Base-by-base conservation (phyloP, 106 monocot genomes). In the Apostasia ramifera region DNA sequence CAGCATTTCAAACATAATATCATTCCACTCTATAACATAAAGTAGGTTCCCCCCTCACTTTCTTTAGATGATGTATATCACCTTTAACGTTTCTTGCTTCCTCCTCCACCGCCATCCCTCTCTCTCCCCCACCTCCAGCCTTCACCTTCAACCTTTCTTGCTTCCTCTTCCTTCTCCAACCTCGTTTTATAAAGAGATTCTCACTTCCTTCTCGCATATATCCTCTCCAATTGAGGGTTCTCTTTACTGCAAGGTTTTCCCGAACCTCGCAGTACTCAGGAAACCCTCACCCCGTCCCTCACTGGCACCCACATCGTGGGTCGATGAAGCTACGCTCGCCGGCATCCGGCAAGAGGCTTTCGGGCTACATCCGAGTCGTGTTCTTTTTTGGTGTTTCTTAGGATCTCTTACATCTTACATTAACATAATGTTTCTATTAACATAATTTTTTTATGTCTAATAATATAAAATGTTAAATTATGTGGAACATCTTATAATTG, bases 291-390 rank as follows among this genome's bases (percentile, higher is more conserved):
- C 60, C 5, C n/a, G n/a, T n/a, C 41, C 41, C 39, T 60, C 60
- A 40, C 50, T 8, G 8, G 7, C 8, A n/a, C 38, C 39, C 39
- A 2, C 10, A 60, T 6, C 60, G 3, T 41, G 45, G 3, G 47
- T 67, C 15, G 26, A 83, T 83, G 83, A 73, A 71, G 59, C 69
- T 44, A 2, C 74, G 67, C 51, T 76, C 83, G 9, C 71, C 67
- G 0, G 43, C 39, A 0, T 53, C 77, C 0, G 71, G 66, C 2
- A 85, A 77, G 64, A 79, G 54, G 60, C 67, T 87, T 1, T 80
- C 77, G 80, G 80, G 56, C 67, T 58, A 59, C 67, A 14, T 87
- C 10, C 76, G 74, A 8, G 44, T 87, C 14, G 74, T 77, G 58
- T 74, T 80, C 63, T 71, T 77, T n/a, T n/a, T n/a, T n/a, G n/a